Conservation (phyloP, 2,329 filamentous ascomycete genomes). For the Colletotrichum lindemuthianum region DNA sequence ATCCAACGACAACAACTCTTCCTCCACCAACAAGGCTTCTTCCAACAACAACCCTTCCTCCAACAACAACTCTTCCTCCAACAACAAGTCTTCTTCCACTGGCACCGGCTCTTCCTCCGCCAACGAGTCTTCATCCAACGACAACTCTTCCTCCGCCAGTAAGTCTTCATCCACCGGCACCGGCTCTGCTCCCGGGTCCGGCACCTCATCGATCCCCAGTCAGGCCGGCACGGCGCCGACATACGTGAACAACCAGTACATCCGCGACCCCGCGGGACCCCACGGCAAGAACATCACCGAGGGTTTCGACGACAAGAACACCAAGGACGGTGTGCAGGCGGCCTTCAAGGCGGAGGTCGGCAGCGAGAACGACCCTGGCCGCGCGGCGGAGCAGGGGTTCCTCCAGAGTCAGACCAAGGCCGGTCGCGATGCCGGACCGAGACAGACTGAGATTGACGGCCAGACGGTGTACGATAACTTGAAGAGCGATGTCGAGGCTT, state of each 20-base stretch:
- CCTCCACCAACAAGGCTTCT: too few species aligned
- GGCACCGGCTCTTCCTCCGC: conserved; percentile 13
- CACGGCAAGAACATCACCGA: conserved; percentile 56
- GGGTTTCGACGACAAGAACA: conserved; percentile 46
- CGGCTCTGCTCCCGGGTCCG: conserved; percentile 20
- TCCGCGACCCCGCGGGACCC: conserved; percentile 45
- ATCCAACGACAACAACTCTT: too few species aligned
- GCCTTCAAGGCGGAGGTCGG: conserved; percentile 56
- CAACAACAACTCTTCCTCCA: too few species aligned
- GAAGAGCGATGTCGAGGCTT: conserved; percentile 37
- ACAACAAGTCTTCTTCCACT: background rate
- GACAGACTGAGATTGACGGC: conserved; percentile 40
- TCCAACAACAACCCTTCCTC: conserved; percentile 39
- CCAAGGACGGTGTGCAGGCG: conserved; percentile 49
- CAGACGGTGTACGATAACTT: conserved; percentile 46
- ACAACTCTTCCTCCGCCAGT: conserved; percentile 5
- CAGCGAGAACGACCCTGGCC: conserved; percentile 57
- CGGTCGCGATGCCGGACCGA: conserved; percentile 41
- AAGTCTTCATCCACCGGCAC: conserved; percentile 4
- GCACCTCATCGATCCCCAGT: conserved; percentile 25
- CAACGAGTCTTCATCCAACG: conserved; percentile 50
- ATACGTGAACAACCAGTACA: conserved; percentile 50
- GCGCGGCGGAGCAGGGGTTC: conserved; percentile 56
- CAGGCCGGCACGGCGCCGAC: conserved; percentile 47
- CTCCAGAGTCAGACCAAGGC: conserved; percentile 39